These are phyloP conservation scores for Litchi chinensis DNA, from an alignment of 345 rosid species.

Conservation along the genomic window DNA sequence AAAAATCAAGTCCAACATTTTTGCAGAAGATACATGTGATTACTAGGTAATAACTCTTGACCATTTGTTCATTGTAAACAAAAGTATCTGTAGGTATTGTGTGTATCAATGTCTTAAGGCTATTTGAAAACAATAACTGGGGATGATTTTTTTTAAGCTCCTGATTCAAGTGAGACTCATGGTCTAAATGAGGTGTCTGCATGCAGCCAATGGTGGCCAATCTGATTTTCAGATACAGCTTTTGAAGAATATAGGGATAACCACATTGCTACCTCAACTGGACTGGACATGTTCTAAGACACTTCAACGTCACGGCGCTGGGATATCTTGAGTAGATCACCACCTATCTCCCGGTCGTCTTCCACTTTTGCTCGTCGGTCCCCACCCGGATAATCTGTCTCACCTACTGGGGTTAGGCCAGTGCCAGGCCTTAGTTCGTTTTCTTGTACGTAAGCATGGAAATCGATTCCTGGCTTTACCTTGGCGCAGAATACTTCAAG, in stretches of 20 bases:
- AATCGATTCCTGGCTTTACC: conserved; percentile 40
- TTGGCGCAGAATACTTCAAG: conserved; percentile 46
- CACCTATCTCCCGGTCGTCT: conserved; percentile 49
- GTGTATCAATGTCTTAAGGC: conserved; percentile 11
- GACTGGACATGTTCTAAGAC: conserved; percentile 18
- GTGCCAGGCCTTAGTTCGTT: conserved; percentile 20
- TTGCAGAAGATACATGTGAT: background rate
- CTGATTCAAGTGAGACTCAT: background rate
- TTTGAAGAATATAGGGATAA: background rate
- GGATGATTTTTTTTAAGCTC: background rate
- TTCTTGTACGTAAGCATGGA: conserved; percentile 38
- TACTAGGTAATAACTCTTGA: background rate
- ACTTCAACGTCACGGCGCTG: conserved; percentile 37
- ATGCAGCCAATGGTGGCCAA: background rate
- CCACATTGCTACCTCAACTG: background rate
- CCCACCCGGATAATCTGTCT: conserved; percentile 6
- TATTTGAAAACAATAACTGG: conserved; percentile 10
- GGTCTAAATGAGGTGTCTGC: background rate
- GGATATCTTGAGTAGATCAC: conserved; percentile 49
- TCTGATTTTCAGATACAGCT: background rate
- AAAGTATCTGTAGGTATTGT: background rate
- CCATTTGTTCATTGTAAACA: conserved; percentile 2
- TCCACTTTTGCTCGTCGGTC: conserved; percentile 41
- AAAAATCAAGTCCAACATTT: conserved; percentile 1
- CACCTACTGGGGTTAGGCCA: conserved; percentile 12